A percentile compares a stretch with the other conserved stretches of the same genome.
Evolutionary conservation across 441 rosid species (phyloP).

Genomic region (Oxalis stricta): DNA sequence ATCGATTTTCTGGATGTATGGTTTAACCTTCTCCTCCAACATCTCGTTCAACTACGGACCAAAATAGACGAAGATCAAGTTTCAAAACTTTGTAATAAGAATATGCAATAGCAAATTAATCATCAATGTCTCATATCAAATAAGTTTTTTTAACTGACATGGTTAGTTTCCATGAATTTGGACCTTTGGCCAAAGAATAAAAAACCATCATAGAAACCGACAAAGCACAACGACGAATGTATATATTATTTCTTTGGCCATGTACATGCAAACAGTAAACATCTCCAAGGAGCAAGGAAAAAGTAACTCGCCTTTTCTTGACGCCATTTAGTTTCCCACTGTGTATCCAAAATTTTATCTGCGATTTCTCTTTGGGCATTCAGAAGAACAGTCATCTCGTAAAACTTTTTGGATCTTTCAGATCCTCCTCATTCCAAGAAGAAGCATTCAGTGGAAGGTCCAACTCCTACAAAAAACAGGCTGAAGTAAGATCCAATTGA

Average conservation of each 20-base stretch:
- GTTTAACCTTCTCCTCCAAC: conserved; percentile 76
- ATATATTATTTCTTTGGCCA: background rate
- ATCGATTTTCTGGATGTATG: conserved; percentile 36
- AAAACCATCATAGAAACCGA: too few relatives aligned
- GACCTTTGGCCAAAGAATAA: too few relatives aligned
- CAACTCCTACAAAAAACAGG: conserved; percentile 41
- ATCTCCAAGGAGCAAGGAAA: background rate
- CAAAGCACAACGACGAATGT: background rate
- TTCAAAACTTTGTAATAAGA: too few relatives aligned
- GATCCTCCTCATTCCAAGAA: conserved; percentile 84
- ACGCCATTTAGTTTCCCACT: conserved; percentile 85
- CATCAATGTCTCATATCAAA: background rate
- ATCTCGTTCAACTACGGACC: conserved; percentile 53
- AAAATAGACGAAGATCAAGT: conserved; percentile 2
- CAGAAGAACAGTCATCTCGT: conserved; percentile 82
- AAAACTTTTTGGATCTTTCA: conserved; percentile 54
- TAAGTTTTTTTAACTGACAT: too few relatives aligned
- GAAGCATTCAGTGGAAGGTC: conserved; percentile 69
- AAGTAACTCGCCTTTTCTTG: conserved; percentile 54
- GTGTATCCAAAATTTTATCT: conserved; percentile 67
- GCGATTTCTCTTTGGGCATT: conserved; percentile 89
- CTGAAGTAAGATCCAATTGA: conserved; percentile 11
- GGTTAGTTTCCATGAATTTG: background rate
- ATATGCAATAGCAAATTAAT: background rate
- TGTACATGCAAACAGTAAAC: background rate